These are phyloP conservation scores for Melanopsichium pennsylvanicum DNA, from an alignment of 1,284 basidiomycete genomes.

Conservation along the genomic window DNA sequence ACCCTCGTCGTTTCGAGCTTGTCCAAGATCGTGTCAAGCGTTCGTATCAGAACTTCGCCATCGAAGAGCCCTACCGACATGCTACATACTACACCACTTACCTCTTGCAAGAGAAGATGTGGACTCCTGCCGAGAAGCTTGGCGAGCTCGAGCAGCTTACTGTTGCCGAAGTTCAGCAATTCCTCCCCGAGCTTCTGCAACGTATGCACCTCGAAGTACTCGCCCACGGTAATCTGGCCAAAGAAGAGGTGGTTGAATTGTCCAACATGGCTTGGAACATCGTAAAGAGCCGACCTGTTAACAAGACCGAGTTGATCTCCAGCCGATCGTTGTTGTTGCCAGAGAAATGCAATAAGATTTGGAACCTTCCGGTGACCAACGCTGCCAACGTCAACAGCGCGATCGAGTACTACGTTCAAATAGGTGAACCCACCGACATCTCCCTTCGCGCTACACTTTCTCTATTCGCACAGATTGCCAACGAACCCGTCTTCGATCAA, in stretches of 20 bases:
- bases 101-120: conserved; percentile 76
- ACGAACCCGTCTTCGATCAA: conserved; percentile 89
- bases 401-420: conserved; percentile 66
- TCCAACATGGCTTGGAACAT: conserved; percentile 78
- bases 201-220: conserved; percentile 79
- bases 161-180: conserved; percentile 76
- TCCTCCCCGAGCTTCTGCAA: conserved; percentile 74
- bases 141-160: conserved; percentile 78
- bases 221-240: conserved; percentile 83
- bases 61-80: conserved; percentile 82
- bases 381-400: conserved; percentile 84
- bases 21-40: conserved; percentile 79
- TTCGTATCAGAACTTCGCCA: conserved; percentile 76
- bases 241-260: conserved; percentile 81
- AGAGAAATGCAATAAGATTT: conserved; percentile 76
- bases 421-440: conserved; percentile 58
- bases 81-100: conserved; percentile 82
- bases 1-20: conserved; percentile 78
- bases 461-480: conserved; percentile 61
- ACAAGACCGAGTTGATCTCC: conserved; percentile 35
- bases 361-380: conserved; percentile 79
- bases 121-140: conserved; percentile 84
- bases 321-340: conserved; percentile 57
- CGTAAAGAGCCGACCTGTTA: conserved; percentile 71
- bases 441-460: conserved; percentile 51